Percentiles rank a stretch among this genome's conserved stretches.
phyloP scores from a whole-genome alignment of 2,329 filamentous ascomycete genomes.

The Colletotrichum horii region DNA sequence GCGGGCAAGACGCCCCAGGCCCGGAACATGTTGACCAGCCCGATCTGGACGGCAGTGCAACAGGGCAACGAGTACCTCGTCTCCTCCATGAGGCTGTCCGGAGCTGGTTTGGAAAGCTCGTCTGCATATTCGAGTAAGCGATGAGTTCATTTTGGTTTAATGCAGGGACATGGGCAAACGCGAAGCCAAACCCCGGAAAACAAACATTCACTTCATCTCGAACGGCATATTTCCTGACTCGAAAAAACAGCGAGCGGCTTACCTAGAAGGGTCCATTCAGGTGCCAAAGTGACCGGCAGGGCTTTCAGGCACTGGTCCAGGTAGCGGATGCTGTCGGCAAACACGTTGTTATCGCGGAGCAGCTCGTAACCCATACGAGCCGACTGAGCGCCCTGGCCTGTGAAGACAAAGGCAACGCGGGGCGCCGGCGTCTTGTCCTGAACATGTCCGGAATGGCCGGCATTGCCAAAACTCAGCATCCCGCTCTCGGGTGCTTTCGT shows the following conservation, averaged over 20 bases:
- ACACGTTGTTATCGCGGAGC: slow-evolving; percentile 1
- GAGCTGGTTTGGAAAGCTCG: not conserved
- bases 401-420: slow-evolving; percentile 34
- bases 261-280: not conserved
- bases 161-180: not conserved
- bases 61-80: slow-evolving; percentile 19
- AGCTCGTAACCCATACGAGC: slow-evolving; percentile 41
- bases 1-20: slow-evolving; percentile 32
- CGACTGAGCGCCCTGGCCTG: slow-evolving; percentile 51
- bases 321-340: slow-evolving; percentile 8
- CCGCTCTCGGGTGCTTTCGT: not conserved
- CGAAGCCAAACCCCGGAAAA: not conserved
- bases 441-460: slow-evolving; percentile 22
- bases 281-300: not conserved
- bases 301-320: not conserved
- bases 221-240: not conserved
- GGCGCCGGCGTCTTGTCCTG: slow-evolving; percentile 28
- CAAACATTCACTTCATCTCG: not conserved
- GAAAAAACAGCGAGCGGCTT: not conserved
- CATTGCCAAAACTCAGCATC: not conserved
- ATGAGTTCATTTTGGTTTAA: not conserved
- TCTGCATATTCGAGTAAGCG: not conserved
- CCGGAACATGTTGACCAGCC: slow-evolving; percentile 41
- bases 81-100: not conserved
- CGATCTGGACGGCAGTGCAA: slow-evolving; percentile 42